Evolutionary conservation across 1,284 basidiomycete species (phyloP).

Genomic region (Ceratobasidium sp.): DNA sequence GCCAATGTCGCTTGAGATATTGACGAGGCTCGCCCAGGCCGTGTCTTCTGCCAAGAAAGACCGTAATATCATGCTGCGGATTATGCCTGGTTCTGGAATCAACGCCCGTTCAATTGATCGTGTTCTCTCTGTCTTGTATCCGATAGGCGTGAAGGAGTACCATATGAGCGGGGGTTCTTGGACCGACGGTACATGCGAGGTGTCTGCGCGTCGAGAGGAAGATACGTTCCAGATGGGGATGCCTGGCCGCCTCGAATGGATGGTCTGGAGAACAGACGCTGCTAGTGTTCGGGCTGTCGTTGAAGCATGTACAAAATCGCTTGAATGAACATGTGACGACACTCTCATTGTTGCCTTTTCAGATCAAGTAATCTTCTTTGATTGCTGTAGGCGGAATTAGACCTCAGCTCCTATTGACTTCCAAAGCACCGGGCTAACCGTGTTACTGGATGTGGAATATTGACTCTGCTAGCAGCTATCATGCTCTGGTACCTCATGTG

Average conservation of each 20-base stretch:
- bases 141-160: slow-evolving; percentile 68
- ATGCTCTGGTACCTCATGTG: slow-evolving; percentile 16
- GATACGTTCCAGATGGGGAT: slow-evolving; percentile 75
- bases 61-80: slow-evolving; percentile 46
- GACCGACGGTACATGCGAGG: slow-evolving; percentile 50
- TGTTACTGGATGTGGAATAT: background rate
- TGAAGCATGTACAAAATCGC: slow-evolving; percentile 16
- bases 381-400: slow-evolving; percentile 39
- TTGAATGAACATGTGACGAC: slow-evolving; percentile 7
- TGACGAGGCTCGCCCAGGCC: slow-evolving; percentile 6
- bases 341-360: slow-evolving; percentile 8
- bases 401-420: slow-evolving; percentile 10
- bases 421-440: background rate
- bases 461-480: slow-evolving; percentile 23
- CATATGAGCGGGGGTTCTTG: slow-evolving; percentile 72
- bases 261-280: slow-evolving; percentile 69
- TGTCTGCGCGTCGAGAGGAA: slow-evolving; percentile 63
- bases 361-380: background rate
- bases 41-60: slow-evolving; percentile 3
- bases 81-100: slow-evolving; percentile 80
- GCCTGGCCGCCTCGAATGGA: slow-evolving; percentile 66
- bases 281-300: slow-evolving; percentile 63
- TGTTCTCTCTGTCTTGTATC: slow-evolving; percentile 63
- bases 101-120: slow-evolving; percentile 63
- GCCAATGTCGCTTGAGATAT: slow-evolving; percentile 31